Evolutionary conservation across 257 asterid genomes (phyloP), one percentile per base, ranked within the genome.

Genomic region (Primulina huaijiensis): DNA sequence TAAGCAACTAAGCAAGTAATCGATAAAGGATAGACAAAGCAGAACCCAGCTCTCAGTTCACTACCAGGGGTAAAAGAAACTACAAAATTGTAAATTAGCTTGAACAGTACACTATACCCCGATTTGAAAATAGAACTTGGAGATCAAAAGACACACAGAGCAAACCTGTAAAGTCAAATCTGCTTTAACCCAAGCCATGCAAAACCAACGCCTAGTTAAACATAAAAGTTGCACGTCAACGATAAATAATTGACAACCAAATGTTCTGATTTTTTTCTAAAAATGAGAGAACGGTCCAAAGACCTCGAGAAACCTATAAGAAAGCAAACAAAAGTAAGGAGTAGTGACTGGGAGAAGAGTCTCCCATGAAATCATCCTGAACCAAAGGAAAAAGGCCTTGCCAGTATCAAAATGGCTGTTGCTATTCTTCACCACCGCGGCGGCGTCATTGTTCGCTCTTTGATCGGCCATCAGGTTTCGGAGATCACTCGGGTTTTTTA

Each of bases 401-500:
- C 72, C 69, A 38, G 86, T 80, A 27, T 90, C 98, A 77, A 92
- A 37, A 43, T 73, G 72, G 76, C 60, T 19, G 34, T 34, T 62
- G 62, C 16, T 52, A 35, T 9, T 40, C 9, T 2, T 29, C 63
- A 27, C n/a, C 60, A 30, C 21, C 61, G 62, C 34, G 58, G 65
- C 33, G 66, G 72, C 20, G 30, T 29, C 59, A 21, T 35, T 43
- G 75, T 9, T 74, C 37, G 79, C 69, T 72, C 79, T 79, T 69
- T 23, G 25, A 23, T 82, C 84, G 78, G 79, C 82, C 87, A 82
- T 79, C 66, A 60, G 21, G 66, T 64, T 7, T 35, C 10, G 57
- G 1, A 16, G 7, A 16, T 46, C n/a, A n/a, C n/a, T n/a, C n/a
- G n/a, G n/a, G n/a, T n/a, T n/a, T n/a, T n/a, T n/a, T n/a, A n/a